Evolutionary conservation across 176 grass and related monocot species (phyloP).

Genomic region (bread wheat (Triticum aestivum)): IWGSC_CS_RefSeq_v2.1 NC_057805.1:511051457-511051956

Average conservation of each 20-base stretch:
- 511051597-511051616: conserved; percentile 64
- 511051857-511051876: conserved; percentile 47
- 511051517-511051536: conserved; percentile 34
- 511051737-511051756: conserved; percentile 58
- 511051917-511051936: conserved; percentile 43
- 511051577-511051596: conserved; percentile 54
- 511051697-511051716: conserved; percentile 57
- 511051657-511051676: conserved; percentile 67
- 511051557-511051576: conserved; percentile 50
- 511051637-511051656: conserved; percentile 72
- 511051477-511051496: conserved; percentile 42
- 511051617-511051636: conserved; percentile 71
- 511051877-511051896: conserved; percentile 58
- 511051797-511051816: conserved; percentile 79
- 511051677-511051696: conserved; percentile 71
- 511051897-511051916: conserved; percentile 52
- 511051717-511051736: conserved; percentile 45
- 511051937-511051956: too few species aligned
- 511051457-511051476: conserved; percentile 57
- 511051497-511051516: conserved; percentile 61
- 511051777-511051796: conserved; percentile 66
- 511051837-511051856: conserved; percentile 37
- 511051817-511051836: conserved; percentile 54
- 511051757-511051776: conserved; percentile 74
- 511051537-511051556: conserved; percentile 54